Evolutionary conservation across 1,284 basidiomycete genomes (phyloP), one percentile per base, ranked within the genome.

Genomic region (Austroboletus niveus): DNA sequence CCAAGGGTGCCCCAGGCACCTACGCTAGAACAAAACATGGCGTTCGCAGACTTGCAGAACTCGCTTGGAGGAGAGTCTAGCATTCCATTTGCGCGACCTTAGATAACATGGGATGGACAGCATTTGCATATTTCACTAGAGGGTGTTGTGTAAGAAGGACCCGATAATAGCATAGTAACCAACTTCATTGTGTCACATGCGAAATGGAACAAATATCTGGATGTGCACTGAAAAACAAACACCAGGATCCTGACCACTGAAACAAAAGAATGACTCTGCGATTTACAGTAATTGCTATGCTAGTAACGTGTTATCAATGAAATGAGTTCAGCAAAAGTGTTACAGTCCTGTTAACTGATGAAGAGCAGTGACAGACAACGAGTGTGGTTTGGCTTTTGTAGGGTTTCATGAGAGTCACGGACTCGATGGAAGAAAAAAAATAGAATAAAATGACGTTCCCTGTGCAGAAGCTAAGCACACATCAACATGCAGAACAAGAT

Each of bases 1-100:
- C 76, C 76, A 8, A 76, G 75, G 59, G 68, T 67, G 45, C 67
- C 74, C 9, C 80, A 76, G 49, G 77, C 78, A 35, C 82, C 87
- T 3, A 89, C 87, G 12, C 73, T 89, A 43, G 87, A 89, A 65
- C 87, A 90, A 70, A 87, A 86, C 60, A 86, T 89, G 83, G 88
- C 87, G 7, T 90, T 88, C 57, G 85, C 84, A 36, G 84, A 79
- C 22, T 76, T 89, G 46, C 81, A 78, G 55, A 77, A 73, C 49
- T 73, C 75, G 48, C 69, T 72, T 48, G 59, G 57, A 36, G 57
- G 42, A 50, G 53, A 29, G 36, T 58, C 41, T 43, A 44, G 46
- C 22, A 45, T 57, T 52, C 44, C 51, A 20, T 58, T 54, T 40
- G 53, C 31, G 49, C 50, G 5, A 45, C 43, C 27, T 15, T 64